Evolutionary conservation across 169 alveolate species (phyloP), one percentile per base, ranked within the genome.

Genomic region (Eimeria falciformis): DNA sequence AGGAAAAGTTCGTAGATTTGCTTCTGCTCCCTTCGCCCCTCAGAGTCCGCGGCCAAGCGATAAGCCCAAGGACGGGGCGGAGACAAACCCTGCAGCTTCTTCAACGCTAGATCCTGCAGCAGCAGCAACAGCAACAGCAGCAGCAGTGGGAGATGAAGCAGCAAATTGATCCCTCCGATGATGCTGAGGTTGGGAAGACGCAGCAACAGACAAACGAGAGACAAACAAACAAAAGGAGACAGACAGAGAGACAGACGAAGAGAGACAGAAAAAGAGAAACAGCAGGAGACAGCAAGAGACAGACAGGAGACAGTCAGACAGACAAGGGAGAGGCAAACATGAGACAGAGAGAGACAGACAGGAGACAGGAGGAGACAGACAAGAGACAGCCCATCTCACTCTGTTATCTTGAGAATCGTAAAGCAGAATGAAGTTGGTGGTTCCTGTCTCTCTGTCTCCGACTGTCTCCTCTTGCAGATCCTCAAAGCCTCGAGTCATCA

Each of bases 41-140:
- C 84, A 6, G 75, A 21, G 25, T 85, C 92, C 29, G 81, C 83
- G 7, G 56, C 56, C 46, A 45, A 33, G 18, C 37, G 58, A 27
- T 2, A 65, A 6, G 92, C 23, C 11, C 21, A 25, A 7, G 92
- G 92, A 33, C 55, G 50, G 9, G 77, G 56, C 9, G 92, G 84
- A n/a, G 66, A 71, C 62, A 47, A 23, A 14, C 68, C 56, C 92
- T 69, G 92, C 53, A 85, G 47, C 14, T 68, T n/a, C 45, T 27
- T 56, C 58, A 85, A 29, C 5, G 92, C 79, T 1, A 73, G 75
- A 50, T 85, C 84, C 92, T 85, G 73, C 53, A 81, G 82, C 78
- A 66, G 77, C 56, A 37, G 50, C 56, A 40, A 33, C 83, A 71
- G 56, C 56, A 2, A 40, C 83, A 68, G 58, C 58, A 71, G 37